Evolutionary conservation across 2,329 filamentous ascomycete species (phyloP), one percentile per base, ranked within the genome.

Genomic region (Camptophora hylomeconis): DNA sequence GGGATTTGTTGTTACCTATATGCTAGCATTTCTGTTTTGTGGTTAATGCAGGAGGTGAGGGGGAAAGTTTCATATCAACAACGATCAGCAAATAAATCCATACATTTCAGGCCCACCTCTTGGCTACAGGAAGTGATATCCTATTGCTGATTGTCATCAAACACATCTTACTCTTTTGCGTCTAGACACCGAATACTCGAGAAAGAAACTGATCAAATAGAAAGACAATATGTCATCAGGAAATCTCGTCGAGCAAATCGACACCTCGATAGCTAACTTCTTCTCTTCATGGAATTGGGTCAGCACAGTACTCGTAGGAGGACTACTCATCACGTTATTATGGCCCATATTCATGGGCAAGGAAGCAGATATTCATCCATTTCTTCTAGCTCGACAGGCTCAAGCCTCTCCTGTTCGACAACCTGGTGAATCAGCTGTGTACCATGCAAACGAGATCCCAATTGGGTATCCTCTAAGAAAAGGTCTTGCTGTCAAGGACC

Each of bases 281-380:
- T 44, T 44, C 21, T 32, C 39, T 2, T 35, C 36, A 29, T 94
- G 86, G 84, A 83, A 89, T 52, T 57, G 69, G 41, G 80, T 79
- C 60, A 82, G 81, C 17, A 89, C 80, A 3, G 48, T 73, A 22
- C 65, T 98, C 39, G 66, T 72, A 24, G 69, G 76, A 14, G 48
- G 70, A 36, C 62, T 94, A 23, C 60, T 76, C 36, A 61, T 67
- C 31, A 68, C 84, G 46, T 55, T 87, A 32, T 66, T 75, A 33
- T 84, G 81, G 54, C 69, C 75, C 24, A 58, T 92, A 40, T 61
- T 80, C 45, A 72, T 72, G 37, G 68, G 71, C 28, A 69, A 72
- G 36, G 87, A 94, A 30, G 80, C 89, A 5, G 89, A 98, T 59
- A 79, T 80, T 4, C 89, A 95, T 54, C 87, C 89, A 18, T 75